phyloP scores from a whole-genome alignment of 2,329 filamentous ascomycete genomes.

The Bipolaris cookei region DNA sequence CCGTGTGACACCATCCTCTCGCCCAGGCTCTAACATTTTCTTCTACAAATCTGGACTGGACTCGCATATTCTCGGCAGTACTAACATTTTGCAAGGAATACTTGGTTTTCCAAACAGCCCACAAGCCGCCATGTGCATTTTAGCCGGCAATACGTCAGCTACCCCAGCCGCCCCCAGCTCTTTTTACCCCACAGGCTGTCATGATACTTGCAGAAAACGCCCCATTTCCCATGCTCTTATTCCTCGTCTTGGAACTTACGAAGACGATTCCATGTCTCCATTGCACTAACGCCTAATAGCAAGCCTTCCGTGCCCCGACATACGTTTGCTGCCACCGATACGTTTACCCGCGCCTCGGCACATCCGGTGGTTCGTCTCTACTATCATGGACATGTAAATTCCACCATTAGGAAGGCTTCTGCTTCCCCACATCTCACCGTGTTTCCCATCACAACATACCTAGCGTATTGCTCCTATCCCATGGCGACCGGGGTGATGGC shows the following conservation, averaged over 20 bases:
- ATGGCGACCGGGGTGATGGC: slow-evolving; percentile 13
- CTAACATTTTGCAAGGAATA: too few species aligned
- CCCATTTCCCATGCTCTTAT: slow-evolving; percentile 7
- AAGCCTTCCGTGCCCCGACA: slow-evolving; percentile 16
- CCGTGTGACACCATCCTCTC: too few species aligned
- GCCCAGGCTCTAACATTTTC: too few species aligned
- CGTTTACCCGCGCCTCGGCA: slow-evolving; percentile 19
- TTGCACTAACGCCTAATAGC: slow-evolving; percentile 10
- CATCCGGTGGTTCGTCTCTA: slow-evolving; percentile 11
- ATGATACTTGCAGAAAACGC: slow-evolving; percentile 5
- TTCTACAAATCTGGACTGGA: too few species aligned
- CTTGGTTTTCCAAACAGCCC: neutral
- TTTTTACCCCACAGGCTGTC: neutral
- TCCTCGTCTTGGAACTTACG: neutral
- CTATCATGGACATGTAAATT: slow-evolving; percentile 12
- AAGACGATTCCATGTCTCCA: neutral
- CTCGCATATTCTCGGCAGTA: too few species aligned
- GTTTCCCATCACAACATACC: slow-evolving; percentile 9
- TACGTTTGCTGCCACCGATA: neutral
- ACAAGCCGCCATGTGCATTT: neutral
- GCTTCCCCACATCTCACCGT: slow-evolving; percentile 14
- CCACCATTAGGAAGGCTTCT: slow-evolving; percentile 17
- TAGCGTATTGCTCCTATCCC: slow-evolving; percentile 25
- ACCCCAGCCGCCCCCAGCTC: neutral
- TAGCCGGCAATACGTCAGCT: neutral